These are phyloP conservation scores for Chenopodium formosanum DNA, from an alignment of 148 eudicot genomes.

Conservation along the genomic window DNA sequence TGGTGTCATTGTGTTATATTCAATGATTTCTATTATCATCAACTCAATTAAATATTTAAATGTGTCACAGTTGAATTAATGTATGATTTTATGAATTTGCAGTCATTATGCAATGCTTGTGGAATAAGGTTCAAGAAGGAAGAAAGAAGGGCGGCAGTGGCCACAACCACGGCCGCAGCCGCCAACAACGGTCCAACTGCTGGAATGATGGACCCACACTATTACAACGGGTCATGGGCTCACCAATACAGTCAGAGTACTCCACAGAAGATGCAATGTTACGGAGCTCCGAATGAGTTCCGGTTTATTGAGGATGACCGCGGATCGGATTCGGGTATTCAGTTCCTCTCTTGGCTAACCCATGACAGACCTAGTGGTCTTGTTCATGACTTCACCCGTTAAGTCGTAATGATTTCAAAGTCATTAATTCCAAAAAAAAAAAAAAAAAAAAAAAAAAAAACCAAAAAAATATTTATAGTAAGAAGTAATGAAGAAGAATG, in stretches of 20 bases:
- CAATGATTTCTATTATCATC: too few relatives aligned
- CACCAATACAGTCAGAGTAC: constrained; percentile 24
- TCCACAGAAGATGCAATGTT: constrained; percentile 49
- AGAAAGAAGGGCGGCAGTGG: constrained; percentile 83
- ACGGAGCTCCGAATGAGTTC: constrained; percentile 56
- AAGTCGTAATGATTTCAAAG: background rate
- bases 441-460: background rate
- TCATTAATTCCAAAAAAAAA: background rate
- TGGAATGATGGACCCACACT: constrained; percentile 38
- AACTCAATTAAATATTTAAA: too few relatives aligned
- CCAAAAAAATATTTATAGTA: background rate
- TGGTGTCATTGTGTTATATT: too few relatives aligned
- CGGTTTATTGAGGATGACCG: constrained; percentile 60
- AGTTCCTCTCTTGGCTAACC: constrained; percentile 69
- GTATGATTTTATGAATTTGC: constrained; percentile 22
- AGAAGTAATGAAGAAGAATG: background rate
- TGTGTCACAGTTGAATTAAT: too few relatives aligned
- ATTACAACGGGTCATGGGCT: constrained; percentile 42
- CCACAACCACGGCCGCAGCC: constrained; percentile 38
- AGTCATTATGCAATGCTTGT: constrained; percentile 98
- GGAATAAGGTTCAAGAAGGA: constrained; percentile 98
- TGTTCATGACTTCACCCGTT: constrained; percentile 72
- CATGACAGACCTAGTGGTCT: constrained; percentile 59
- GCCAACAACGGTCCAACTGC: constrained; percentile 24
- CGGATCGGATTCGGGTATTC: constrained; percentile 40